phyloP scores from a whole-genome alignment of 805 yeast genomes.

The Pichia exigua region DNA sequence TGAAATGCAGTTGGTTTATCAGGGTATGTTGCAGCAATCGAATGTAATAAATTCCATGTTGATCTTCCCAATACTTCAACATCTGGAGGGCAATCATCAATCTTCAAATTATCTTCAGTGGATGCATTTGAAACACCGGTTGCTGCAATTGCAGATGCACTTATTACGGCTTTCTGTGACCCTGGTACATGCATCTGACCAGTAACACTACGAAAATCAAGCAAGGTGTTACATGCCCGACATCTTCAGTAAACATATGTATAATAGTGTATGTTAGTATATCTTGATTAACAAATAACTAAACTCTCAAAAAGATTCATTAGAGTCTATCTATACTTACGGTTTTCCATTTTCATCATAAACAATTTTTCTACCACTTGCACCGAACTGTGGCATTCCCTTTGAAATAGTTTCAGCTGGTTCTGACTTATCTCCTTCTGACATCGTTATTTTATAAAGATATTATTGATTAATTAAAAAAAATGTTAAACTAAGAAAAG shows the following conservation, averaged over 20 bases:
- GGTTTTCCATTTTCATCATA: constrained; percentile 91
- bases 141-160: constrained; percentile 15
- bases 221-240: constrained; percentile 76
- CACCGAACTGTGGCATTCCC: constrained; percentile 40
- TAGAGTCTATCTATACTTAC: constrained; percentile 38
- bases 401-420: constrained; percentile 7
- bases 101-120: constrained; percentile 24
- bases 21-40: constrained; percentile 87
- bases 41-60: constrained; percentile 88
- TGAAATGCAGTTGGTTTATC: constrained; percentile 50
- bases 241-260: constrained; percentile 33
- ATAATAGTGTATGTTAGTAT: neutral
- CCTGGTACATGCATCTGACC: constrained; percentile 16
- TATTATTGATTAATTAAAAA: neutral
- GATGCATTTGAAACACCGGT: constrained; percentile 8
- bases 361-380: constrained; percentile 59
- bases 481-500: neutral
- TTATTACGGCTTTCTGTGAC: constrained; percentile 9
- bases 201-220: constrained; percentile 68
- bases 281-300: neutral
- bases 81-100: constrained; percentile 75
- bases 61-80: constrained; percentile 72
- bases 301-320: neutral
- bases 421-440: neutral
- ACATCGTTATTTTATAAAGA: neutral